Evolutionary conservation across 1,139 yeast genomes (phyloP).

Genomic region (Pichia sp.): DNA sequence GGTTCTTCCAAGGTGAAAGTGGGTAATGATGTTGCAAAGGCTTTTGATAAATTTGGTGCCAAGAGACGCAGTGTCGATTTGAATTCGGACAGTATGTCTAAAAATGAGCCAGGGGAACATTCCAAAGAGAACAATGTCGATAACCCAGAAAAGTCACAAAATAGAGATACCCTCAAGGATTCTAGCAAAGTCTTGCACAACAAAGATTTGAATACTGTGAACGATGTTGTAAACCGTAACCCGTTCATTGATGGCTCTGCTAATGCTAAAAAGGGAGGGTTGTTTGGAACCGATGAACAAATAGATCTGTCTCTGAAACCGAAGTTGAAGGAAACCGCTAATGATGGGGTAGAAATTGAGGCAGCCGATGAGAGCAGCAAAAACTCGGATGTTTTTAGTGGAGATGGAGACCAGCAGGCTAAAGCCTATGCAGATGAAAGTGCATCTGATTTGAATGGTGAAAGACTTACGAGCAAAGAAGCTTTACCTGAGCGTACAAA

Average conservation of each 20-base stretch:
- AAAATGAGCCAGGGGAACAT: not conserved
- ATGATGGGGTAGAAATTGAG: too few relatives aligned
- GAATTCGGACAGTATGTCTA: not conserved
- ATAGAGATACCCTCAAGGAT: not conserved
- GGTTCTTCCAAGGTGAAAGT: conserved; percentile 18
- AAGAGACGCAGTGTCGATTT: conserved; percentile 21
- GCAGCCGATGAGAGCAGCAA: too few relatives aligned
- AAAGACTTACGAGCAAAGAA: not conserved
- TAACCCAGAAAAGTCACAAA: not conserved
- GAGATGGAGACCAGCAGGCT: too few relatives aligned
- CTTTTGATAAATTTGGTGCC: conserved; percentile 34
- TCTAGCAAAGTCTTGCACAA: not conserved
- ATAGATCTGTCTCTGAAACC: not conserved
- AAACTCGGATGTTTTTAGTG: too few relatives aligned
- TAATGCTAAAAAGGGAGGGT: not conserved
- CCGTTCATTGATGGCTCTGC: conserved; percentile 14
- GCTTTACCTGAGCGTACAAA: not conserved
- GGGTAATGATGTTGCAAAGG: conserved; percentile 15
- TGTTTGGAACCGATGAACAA: not conserved
- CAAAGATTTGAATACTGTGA: conserved; percentile 1
- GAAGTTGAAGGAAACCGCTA: not conserved
- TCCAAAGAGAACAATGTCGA: conserved; percentile 1
- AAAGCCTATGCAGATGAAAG: too few relatives aligned
- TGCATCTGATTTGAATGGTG: not conserved
- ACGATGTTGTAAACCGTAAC: not conserved